Evolutionary conservation across 805 yeast genomes (phyloP).

Genomic region (Zygosaccharomyces gambellarensis): DNA sequence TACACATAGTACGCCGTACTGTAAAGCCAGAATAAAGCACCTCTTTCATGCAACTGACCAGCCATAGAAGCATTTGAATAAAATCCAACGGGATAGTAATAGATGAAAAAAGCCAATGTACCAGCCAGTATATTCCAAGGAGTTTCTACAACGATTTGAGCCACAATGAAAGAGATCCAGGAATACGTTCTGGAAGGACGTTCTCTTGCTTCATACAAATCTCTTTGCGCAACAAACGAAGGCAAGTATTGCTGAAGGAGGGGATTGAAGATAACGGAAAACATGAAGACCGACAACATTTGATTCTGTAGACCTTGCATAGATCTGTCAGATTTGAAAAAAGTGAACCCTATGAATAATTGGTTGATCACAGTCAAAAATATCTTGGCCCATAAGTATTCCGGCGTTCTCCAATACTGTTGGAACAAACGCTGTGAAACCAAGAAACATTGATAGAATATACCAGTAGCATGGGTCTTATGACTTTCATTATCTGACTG

Average conservation of each 20-base stretch:
- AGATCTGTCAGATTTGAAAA: constrained; percentile 60
- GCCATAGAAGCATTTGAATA: constrained; percentile 56
- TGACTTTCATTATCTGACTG: constrained; percentile 26
- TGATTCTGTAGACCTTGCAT: constrained; percentile 75
- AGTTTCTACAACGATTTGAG: constrained; percentile 60
- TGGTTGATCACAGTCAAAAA: constrained; percentile 50
- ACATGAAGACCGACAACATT: constrained; percentile 73
- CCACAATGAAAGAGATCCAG: constrained; percentile 57
- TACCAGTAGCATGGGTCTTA: constrained; percentile 42
- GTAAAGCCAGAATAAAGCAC: constrained; percentile 50
- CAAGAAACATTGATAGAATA: constrained; percentile 38
- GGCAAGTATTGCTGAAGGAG: constrained; percentile 62
- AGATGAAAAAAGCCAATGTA: constrained; percentile 56
- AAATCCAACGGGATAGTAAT: constrained; percentile 71
- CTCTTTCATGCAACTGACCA: constrained; percentile 45
- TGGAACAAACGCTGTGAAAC: constrained; percentile 54
- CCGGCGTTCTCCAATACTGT: constrained; percentile 66
- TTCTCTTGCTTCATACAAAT: constrained; percentile 67
- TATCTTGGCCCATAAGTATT: constrained; percentile 56
- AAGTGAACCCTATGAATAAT: constrained; percentile 70
- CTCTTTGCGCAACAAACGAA: constrained; percentile 54
- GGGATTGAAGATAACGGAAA: constrained; percentile 51
- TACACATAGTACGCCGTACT: constrained; percentile 47
- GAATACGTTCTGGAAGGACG: constrained; percentile 66
- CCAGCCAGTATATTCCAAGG: constrained; percentile 62